Percentiles rank a stretch among this genome's conserved stretches.
Evolutionary conservation across 768 basidiomycete species (phyloP).

Genomic region (Russula ochroleuca): DNA sequence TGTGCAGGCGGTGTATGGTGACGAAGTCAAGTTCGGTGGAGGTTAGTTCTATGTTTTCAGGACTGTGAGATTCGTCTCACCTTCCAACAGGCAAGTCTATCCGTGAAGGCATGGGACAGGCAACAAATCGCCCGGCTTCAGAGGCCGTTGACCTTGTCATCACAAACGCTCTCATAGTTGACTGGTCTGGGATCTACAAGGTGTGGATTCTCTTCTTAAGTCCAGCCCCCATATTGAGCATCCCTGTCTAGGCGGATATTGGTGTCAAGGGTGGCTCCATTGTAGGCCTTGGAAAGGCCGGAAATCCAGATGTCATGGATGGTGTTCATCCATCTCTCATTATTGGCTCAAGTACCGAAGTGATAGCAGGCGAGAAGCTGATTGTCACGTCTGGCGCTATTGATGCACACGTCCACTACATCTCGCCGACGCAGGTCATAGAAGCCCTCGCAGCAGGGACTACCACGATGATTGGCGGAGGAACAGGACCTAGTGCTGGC

Average conservation of each 20-base stretch:
- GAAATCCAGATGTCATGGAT: conserved; percentile 92
- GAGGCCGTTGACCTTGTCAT: conserved; percentile 88
- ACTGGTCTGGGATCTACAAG: conserved; percentile 96
- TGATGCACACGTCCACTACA: conserved; percentile 91
- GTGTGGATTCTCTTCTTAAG: conserved; percentile 35
- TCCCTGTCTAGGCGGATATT: conserved; percentile 73
- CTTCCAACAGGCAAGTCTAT: conserved; percentile 73
- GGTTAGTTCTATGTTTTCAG: conserved; percentile 42
- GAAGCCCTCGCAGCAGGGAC: conserved; percentile 82
- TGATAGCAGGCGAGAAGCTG: conserved; percentile 91
- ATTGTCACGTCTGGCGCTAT: conserved; percentile 92
- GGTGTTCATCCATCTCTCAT: conserved; percentile 66
- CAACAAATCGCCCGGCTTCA: conserved; percentile 58
- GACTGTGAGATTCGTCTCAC: background rate
- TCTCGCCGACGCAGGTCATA: conserved; percentile 86
- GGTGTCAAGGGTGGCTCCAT: conserved; percentile 84
- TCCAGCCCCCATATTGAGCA: background rate
- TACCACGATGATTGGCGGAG: conserved; percentile 94
- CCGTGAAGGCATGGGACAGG: conserved; percentile 96
- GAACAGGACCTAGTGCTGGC: conserved; percentile 88
- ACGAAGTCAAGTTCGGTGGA: conserved; percentile 97
- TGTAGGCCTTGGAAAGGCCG: conserved; percentile 90
- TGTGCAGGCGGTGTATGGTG: conserved; percentile 77
- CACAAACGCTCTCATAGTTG: conserved; percentile 90
- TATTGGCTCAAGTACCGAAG: conserved; percentile 90